Conservation (phyloP, 371 early-diverging fungal genomes). For the Apophysomyces sp. region DNA sequence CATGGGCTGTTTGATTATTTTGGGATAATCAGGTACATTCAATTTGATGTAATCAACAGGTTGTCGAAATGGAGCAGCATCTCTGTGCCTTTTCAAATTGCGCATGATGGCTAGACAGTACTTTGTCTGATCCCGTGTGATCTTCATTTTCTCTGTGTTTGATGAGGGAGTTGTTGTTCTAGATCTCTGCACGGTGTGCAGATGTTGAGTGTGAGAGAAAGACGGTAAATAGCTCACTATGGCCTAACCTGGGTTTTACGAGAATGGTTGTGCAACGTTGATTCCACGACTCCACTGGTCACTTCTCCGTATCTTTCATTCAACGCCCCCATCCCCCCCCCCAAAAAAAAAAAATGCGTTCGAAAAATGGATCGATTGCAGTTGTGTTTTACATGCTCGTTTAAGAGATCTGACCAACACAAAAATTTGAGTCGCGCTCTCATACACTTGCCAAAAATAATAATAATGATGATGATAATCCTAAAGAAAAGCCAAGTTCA, state of each 20-base stretch:
- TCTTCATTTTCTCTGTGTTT: conserved; percentile 26
- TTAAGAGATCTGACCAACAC: not conserved
- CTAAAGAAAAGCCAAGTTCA: too few species aligned
- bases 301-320: not conserved
- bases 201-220: not conserved
- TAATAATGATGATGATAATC: too few species aligned
- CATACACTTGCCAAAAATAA: too few species aligned
- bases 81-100: conserved; percentile 71
- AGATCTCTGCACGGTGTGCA: not conserved
- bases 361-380: not conserved
- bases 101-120: conserved; percentile 76
- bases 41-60: conserved; percentile 95
- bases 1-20: conserved; percentile 96
- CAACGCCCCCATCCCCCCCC: not conserved
- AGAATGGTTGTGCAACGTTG: not conserved
- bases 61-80: conserved; percentile 79
- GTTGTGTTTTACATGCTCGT: not conserved
- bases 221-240: not conserved
- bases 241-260: not conserved
- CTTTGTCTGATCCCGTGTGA: conserved; percentile 81
- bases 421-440: not conserved
- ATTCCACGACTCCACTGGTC: not conserved
- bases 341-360: not conserved
- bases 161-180: not conserved
- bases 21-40: conserved; percentile 93